Evolutionary conservation across 1,284 basidiomycete genomes (phyloP).

Genomic region (Ganoderma meredithae): DNA sequence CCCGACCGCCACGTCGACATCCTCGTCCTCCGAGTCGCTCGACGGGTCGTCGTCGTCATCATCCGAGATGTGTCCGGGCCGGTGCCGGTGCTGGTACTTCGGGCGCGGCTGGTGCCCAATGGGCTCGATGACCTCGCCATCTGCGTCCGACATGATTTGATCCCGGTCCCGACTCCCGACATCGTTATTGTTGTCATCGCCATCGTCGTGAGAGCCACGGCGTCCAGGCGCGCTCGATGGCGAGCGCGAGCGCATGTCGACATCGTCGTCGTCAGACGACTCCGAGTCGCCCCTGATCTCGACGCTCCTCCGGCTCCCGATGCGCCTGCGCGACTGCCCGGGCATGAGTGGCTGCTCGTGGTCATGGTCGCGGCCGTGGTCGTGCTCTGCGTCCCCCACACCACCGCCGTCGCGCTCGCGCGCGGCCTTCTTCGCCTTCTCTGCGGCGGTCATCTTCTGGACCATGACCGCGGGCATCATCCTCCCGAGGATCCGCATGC

Average conservation of each 20-base stretch:
- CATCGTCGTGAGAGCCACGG: not conserved
- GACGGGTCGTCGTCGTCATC: not conserved
- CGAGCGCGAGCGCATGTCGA: constrained; percentile 19
- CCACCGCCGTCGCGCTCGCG: not conserved
- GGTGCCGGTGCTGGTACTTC: not conserved
- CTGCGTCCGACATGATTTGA: not conserved
- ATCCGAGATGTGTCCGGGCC: constrained; percentile 4
- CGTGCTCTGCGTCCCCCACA: constrained; percentile 3
- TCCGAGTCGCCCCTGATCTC: constrained; percentile 40
- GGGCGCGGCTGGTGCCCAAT: constrained; percentile 27
- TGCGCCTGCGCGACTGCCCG: constrained; percentile 35
- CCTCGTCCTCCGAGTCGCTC: constrained; percentile 17
- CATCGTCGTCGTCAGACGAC: constrained; percentile 30
- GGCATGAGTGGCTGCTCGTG: constrained; percentile 33
- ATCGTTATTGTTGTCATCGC: too few species aligned
- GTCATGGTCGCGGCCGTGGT: constrained; percentile 11
- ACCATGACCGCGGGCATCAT: constrained; percentile 35
- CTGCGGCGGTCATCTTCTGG: constrained; percentile 16
- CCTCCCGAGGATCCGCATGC: constrained; percentile 24
- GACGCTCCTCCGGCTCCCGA: constrained; percentile 22
- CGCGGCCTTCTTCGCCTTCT: not conserved
- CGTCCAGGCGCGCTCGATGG: not conserved
- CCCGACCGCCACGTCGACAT: constrained; percentile 7
- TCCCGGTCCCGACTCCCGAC: not conserved
- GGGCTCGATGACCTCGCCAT: constrained; percentile 21